Evolutionary conservation across 2,329 filamentous ascomycete species (phyloP), one percentile per base, ranked within the genome.

Genomic region (Beauveria sp.): DNA sequence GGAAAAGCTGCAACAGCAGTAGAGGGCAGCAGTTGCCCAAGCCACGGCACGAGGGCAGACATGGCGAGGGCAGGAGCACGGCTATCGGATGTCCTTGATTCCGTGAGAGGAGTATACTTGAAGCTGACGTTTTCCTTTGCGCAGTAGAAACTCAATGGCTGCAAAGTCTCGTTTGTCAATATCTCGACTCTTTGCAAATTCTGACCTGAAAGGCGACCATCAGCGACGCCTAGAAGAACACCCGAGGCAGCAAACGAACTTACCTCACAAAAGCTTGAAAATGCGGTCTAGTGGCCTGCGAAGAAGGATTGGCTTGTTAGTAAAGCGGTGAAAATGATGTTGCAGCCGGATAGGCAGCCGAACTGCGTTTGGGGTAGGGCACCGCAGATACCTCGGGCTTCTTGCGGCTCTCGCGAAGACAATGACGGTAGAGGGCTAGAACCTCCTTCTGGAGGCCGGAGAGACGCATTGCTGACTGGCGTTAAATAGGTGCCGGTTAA

Each of bases 381-480:
- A 24, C n/a, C 30, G 58, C 24, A 63, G 69, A 64, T 73, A 93
- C 91, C 68, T 76, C 72, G 55, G 93, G 91, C 74, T 99, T 98
- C 70, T 86, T 87, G 63, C 88, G 85, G 63, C 88, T 86, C 70
- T 90, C 90, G 63, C 93, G 85, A 28, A 99, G 78, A 69, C 93
- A 98, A 71, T 86, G 84, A 62, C 93, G 86, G 73, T 98, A 99
- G 16, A 99, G 83, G 40, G 86, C 81, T 57, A 98, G 75, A 3
- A 97, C 93, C 70, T 96, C 91, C 69, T 85, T 88, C 72, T 98
- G 93, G n/a, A 98, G 79, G 42, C 95, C 95, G 8, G 93, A 96
- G 28, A 93, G 79, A 68, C 86, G 67, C 68, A 70, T 72, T 53
- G 50, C 64, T 60, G 50, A 60, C 40, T 47, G 50, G 50, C 24